Evolutionary conservation across 768 basidiomycete genomes (phyloP), one percentile per base, ranked within the genome.

Genomic region (Hemileccinum impolitum): DNA sequence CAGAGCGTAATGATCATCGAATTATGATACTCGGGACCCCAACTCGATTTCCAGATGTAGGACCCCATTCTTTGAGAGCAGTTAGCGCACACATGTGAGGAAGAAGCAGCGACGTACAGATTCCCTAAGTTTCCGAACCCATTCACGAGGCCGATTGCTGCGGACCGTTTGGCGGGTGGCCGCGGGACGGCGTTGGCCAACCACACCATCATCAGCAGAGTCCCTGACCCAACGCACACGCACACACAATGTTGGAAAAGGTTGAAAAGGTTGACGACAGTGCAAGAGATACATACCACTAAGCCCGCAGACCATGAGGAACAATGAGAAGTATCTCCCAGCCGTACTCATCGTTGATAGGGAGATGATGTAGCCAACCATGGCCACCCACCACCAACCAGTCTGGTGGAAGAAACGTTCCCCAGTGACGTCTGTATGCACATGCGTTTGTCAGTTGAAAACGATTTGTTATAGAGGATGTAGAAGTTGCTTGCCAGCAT

Each of bases 371-470:
- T 77, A 85, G 1, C 80, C 84, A 4, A 82, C 35, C 2, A 85
- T 80, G 41, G 75, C 75, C 3, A 70, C 77, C 81, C 81, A 82
- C 80, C 80, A 82, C 67, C 75, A 76, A 2, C 61, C 69, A 3
- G 69, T 64, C 43, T 77, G 70, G 60, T 85, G 84, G 72, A 82
- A 81, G 67, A 79, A 85, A 4, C 82, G 75, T 64, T 85, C 84
- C 0, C 82, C 82, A 4, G 80, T 80, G 45, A 67, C 68, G 53
- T 84, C 83, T 77, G 31, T n/a, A 19, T 37, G 3, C 25, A 45
- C 9, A 19, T 6, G 9, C 9, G 3, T 18, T 34, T 0, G 9
- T 23, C 23, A 23, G 23, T 23, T 6, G n/a, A 23, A 23, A 23
- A 23, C 6, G 8, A 6, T 23, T 6, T 23, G 23, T 23, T 3